Evolutionary conservation across 257 asterid species (phyloP).

Genomic region (Cinchona pubescens): DNA sequence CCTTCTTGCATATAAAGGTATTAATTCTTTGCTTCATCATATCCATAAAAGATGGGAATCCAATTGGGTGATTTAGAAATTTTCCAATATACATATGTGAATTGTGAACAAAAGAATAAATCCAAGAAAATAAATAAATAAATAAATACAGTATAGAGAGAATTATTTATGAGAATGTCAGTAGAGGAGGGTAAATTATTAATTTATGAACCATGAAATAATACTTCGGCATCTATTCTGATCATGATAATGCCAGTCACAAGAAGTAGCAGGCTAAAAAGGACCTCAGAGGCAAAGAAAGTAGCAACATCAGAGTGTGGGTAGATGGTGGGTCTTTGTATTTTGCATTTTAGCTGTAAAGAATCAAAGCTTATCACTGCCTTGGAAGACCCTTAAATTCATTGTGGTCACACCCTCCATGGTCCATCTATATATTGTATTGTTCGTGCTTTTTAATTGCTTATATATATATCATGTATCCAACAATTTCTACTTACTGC

Average conservation of each 20-base stretch:
- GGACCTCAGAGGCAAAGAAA: slow-evolving; percentile 14
- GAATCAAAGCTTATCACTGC: slow-evolving; percentile 26
- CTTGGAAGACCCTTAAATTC: slow-evolving; percentile 19
- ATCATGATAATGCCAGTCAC: slow-evolving; percentile 27
- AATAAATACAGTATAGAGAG: background rate
- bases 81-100: background rate
- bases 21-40: background rate
- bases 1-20: background rate
- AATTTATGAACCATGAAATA: slow-evolving; percentile 26
- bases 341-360: slow-evolving; percentile 18
- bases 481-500: background rate
- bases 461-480: background rate
- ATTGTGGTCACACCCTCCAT: slow-evolving; percentile 28
- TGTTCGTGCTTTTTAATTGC: background rate
- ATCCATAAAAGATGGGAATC: slow-evolving; percentile 2
- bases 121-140: background rate
- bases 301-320: slow-evolving; percentile 31
- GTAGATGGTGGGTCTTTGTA: slow-evolving; percentile 22
- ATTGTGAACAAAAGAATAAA: slow-evolving; percentile 3
- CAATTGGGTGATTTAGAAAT: background rate
- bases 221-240: slow-evolving; percentile 22
- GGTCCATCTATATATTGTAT: background rate
- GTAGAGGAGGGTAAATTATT: slow-evolving; percentile 20
- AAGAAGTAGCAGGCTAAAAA: slow-evolving; percentile 22
- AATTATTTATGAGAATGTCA: slow-evolving; percentile 30